Conservation (phyloP, 768 basidiomycete species). For the Psilocybe subaeruginosa region DNA sequence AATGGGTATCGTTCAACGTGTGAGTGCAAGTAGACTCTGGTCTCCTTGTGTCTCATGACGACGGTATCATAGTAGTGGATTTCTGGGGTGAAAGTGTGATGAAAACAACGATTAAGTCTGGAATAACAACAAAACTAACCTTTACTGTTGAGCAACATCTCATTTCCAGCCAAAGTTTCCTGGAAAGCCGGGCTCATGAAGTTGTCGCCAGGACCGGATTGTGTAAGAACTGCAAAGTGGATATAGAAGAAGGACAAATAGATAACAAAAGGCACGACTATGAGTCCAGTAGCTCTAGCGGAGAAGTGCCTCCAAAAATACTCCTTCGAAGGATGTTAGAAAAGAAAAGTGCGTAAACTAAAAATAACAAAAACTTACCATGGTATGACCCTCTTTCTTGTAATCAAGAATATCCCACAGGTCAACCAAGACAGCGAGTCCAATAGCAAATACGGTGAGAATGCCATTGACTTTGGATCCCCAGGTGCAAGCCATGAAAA, state of each 20-base stretch:
- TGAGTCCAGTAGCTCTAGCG: slow-evolving; percentile 84
- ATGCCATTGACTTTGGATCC: slow-evolving; percentile 98
- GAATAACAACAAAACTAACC: slow-evolving; percentile 46
- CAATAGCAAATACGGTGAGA: slow-evolving; percentile 86
- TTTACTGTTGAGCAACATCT: slow-evolving; percentile 88
- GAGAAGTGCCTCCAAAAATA: slow-evolving; percentile 89
- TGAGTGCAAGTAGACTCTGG: slow-evolving; percentile 93
- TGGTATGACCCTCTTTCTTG: slow-evolving; percentile 69
- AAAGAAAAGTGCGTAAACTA: not conserved
- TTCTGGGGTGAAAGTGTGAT: slow-evolving; percentile 51
- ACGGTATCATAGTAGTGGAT: slow-evolving; percentile 92
- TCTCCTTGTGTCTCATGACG: slow-evolving; percentile 88
- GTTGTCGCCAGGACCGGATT: slow-evolving; percentile 89
- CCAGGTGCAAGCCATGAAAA: slow-evolving; percentile 95
- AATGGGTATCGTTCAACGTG: slow-evolving; percentile 91
- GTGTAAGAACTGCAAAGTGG: slow-evolving; percentile 86
- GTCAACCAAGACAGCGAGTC: slow-evolving; percentile 90
- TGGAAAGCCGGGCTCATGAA: slow-evolving; percentile 99
- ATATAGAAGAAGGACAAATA: slow-evolving; percentile 97
- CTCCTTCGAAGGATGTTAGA: slow-evolving; percentile 51
- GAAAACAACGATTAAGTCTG: not conserved
- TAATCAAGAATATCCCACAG: slow-evolving; percentile 93
- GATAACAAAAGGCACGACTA: slow-evolving; percentile 84
- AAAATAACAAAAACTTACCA: slow-evolving; percentile 51
- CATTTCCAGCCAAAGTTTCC: slow-evolving; percentile 91